Evolutionary conservation across 2,329 filamentous ascomycete species (phyloP), one percentile per base, ranked within the genome.

Genomic region (Aspergillus oerlinghausenensis): DNA sequence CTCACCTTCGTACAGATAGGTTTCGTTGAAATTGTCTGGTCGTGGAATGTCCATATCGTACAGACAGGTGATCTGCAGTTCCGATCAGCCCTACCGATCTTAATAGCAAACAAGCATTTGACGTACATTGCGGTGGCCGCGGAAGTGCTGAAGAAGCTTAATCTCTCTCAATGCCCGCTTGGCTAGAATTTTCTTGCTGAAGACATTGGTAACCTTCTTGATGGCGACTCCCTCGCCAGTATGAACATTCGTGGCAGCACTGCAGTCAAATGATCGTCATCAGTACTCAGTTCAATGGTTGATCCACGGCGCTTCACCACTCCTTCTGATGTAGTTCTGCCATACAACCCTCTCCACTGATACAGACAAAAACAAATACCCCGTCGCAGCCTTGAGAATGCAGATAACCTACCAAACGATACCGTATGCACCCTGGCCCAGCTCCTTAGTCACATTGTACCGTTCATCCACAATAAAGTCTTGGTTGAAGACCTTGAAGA

Each of bases 191-290:
- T 97, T 97, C 81, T 99, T 99, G 84, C 92, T 97, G 79, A 99
- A 99, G 69, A 99, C 93, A 89, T 99, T 99, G 80, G 94, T 99
- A 74, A 99, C 91, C 79, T 99, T 99, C 80, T 99, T 99, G 82
- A 99, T 94, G 69, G 94, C 94, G 61, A 99, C 92, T 43, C 93
- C 92, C 74, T 99, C 94, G 70, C 86, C 88, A 32, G 89, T 95
- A 75, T 92, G 86, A 73, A 86, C 88, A 82, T 97, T 97, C 64
- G 91, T 90, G 55, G 94, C 94, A 59, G 94, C 93, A 77, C 92
- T 96, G 73, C 61, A 49, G 26, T 59, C 21, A 52, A 48, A 29
- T 32, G 29, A 50, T 62, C 52, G 55, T 54, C 21, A 58, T 62
- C 45, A 60, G 60, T 59, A 61, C 58, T 56, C 49, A 26, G 21